Evolutionary conservation across 2,329 filamentous ascomycete species (phyloP), one percentile per base, ranked within the genome.

Genomic region (Herpomyces periplanetae): DNA sequence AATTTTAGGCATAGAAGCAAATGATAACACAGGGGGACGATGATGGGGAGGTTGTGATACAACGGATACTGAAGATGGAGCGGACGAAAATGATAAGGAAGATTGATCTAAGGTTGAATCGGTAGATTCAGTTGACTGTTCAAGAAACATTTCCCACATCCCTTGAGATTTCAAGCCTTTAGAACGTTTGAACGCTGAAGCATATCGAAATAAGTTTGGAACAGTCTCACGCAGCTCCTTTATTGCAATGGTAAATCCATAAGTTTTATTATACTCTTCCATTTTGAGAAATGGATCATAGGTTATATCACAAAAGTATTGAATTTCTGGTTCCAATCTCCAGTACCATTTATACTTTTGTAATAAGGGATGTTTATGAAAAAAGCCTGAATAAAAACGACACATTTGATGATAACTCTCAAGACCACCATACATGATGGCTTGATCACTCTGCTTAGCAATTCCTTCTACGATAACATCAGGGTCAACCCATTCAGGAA

Each of bases 331-430:
- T 49, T 96, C 80, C 30, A 96, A 47, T 26, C 80, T 69, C 80
- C 80, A 96, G 47, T 96, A 96, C 80, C 80, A 96, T 35, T 91
- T 71, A 42, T 91, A 96, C 41, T 91, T 91, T 34, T 65, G 54
- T 17, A 96, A 52, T 13, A 91, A 53, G 27, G 73, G 64, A 36
- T 96, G 80, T 39, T 88, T 87, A 48, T 80, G 96, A 43, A 96
- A 96, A 42, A 84, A 80, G 16, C 75, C 80, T 26, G 80, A 96
- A 43, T 96, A 96, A 47, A 96, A 96, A 30, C 80, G 58, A 38
- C 80, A 96, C 80, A 96, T 96, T 41, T 84, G 63, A 34, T 96
- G 80, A 36, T 96, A 96, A 41, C 73, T 88, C 39, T 91, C 80
- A 49, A 96, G 62, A 17, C 80, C 80, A 37, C 80, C 80, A 36